Evolutionary conservation across 2,329 filamentous ascomycete species (phyloP).

Genomic region (Ophiostoma australiae): DNA sequence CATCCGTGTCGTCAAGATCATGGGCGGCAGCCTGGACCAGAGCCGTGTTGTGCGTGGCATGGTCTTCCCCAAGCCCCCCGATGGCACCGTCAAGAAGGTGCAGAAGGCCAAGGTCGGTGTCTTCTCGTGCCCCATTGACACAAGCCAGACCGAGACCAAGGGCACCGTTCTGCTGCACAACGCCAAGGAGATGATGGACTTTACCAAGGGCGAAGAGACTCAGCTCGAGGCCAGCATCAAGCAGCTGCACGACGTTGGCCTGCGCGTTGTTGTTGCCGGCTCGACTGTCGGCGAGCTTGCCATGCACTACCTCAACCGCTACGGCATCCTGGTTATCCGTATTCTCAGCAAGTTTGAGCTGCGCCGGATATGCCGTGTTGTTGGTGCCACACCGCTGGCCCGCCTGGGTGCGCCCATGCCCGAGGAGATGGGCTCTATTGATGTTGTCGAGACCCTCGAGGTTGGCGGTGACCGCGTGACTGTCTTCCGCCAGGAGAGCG

Average conservation of each 20-base stretch:
- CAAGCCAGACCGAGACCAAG: slow-evolving; percentile 96
- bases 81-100: slow-evolving; percentile 86
- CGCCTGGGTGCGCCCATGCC: slow-evolving; percentile 96
- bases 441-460: slow-evolving; percentile 93
- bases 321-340: slow-evolving; percentile 92
- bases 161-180: slow-evolving; percentile 95
- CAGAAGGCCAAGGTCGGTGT: slow-evolving; percentile 92
- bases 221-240: slow-evolving; percentile 91
- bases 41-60: slow-evolving; percentile 94
- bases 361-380: slow-evolving; percentile 87
- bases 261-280: slow-evolving; percentile 87
- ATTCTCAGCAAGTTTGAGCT: slow-evolving; percentile 98
- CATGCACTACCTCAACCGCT: slow-evolving; percentile 96
- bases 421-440: slow-evolving; percentile 96
- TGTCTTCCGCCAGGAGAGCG: slow-evolving; percentile 94
- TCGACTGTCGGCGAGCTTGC: slow-evolving; percentile 93
- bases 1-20: slow-evolving; percentile 98
- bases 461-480: slow-evolving; percentile 98
- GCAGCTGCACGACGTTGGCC: slow-evolving; percentile 87
- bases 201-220: slow-evolving; percentile 91
- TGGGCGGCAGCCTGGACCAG: slow-evolving; percentile 93
- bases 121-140: slow-evolving; percentile 93
- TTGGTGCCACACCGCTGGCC: slow-evolving; percentile 92
- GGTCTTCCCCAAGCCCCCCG: slow-evolving; percentile 96
- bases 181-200: slow-evolving; percentile 97